Evolutionary conservation across 73 alveolate genomes (phyloP).

Genomic region (Blepharisma japonicum): DNA sequence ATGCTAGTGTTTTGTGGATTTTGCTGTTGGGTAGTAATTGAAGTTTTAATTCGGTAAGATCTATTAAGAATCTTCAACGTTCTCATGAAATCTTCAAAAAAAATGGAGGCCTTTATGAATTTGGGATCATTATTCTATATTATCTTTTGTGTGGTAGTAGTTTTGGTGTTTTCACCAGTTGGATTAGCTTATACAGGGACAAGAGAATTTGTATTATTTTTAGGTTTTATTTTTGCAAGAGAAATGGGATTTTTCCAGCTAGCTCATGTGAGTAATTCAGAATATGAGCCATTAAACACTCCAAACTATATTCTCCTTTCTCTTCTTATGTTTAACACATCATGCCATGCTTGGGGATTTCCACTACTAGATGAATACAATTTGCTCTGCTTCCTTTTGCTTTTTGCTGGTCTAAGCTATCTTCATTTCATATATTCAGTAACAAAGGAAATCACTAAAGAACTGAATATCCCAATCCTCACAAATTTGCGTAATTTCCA

Average conservation of each 20-base stretch:
- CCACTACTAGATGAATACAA: not conserved
- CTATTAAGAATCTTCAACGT: slow-evolving; percentile 3
- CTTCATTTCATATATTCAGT: slow-evolving; percentile 1
- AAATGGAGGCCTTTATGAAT: not conserved
- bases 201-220: not conserved
- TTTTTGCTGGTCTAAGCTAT: slow-evolving; percentile 15
- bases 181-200: not conserved
- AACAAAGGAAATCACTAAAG: slow-evolving; percentile 6
- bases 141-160: not conserved
- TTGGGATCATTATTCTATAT: not conserved
- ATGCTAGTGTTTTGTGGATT: not conserved
- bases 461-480: not conserved
- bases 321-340: not conserved
- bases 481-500: not conserved
- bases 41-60: not conserved
- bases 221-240: slow-evolving; percentile 20
- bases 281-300: not conserved
- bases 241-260: slow-evolving; percentile 22
- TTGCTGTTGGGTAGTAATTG: too few species aligned
- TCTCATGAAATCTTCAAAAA: not conserved
- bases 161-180: not conserved
- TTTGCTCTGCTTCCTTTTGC: not conserved
- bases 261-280: slow-evolving; percentile 5
- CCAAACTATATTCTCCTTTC: not conserved
- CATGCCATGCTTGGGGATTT: slow-evolving; percentile 16